phyloP scores from a whole-genome alignment of 108 stramenopile genomes.

The Nitzschia sp. region DNA sequence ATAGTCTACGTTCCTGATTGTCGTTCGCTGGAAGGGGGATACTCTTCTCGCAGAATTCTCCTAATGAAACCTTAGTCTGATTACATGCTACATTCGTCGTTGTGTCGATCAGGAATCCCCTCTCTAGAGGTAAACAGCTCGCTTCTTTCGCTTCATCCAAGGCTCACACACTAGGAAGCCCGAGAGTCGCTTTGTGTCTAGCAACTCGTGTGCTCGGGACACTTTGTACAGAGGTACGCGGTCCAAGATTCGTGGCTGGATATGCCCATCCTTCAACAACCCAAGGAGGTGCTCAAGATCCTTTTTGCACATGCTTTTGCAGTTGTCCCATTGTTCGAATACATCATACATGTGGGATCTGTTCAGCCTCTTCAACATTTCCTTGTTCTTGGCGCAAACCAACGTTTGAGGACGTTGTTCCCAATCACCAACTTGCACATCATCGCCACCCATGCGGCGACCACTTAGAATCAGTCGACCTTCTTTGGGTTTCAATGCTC shows the following conservation, averaged over 20 bases:
- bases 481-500: slow-evolving; percentile 19
- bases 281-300: slow-evolving; percentile 39
- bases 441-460: slow-evolving; percentile 25
- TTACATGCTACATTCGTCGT: no score
- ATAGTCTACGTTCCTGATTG: no score
- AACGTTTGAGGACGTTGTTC: slow-evolving; percentile 5
- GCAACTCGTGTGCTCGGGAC: slow-evolving; percentile 43
- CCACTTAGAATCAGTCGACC: slow-evolving; percentile 23
- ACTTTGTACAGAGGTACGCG: slow-evolving; percentile 50
- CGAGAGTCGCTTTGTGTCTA: slow-evolving; percentile 34
- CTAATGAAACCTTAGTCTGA: no score
- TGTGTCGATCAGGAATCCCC: no score
- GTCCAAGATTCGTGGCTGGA: slow-evolving; percentile 42
- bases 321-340: slow-evolving; percentile 45
- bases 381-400: slow-evolving; percentile 28
- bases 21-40: no score
- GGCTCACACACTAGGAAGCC: slow-evolving; percentile 65
- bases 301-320: slow-evolving; percentile 35
- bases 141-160: slow-evolving; percentile 54
- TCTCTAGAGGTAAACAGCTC: slow-evolving; percentile 30
- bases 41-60: no score
- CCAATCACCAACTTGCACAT: slow-evolving; percentile 22
- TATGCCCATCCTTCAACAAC: slow-evolving; percentile 24
- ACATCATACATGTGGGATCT: slow-evolving; percentile 32
- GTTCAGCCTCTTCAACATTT: slow-evolving; percentile 8